phyloP scores from a whole-genome alignment of 2,329 filamentous ascomycete genomes.

The Sporothrix euskadiensis region DNA sequence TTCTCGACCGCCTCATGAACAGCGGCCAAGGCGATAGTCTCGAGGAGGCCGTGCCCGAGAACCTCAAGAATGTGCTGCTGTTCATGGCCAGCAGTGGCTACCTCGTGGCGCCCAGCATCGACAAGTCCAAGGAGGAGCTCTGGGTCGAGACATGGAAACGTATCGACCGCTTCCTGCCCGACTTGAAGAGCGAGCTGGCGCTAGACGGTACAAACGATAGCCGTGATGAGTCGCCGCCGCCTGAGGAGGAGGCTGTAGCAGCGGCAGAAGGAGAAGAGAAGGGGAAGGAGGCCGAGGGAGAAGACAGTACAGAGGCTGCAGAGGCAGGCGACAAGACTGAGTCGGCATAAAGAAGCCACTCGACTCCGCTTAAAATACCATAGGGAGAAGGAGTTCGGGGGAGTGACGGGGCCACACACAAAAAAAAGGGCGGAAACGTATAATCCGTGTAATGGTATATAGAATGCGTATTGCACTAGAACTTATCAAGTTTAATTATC shows the following conservation, averaged over 20 bases:
- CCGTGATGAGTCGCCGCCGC: background rate
- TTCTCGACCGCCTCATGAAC: slow-evolving; percentile 95
- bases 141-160: slow-evolving; percentile 66
- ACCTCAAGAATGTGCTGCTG: slow-evolving; percentile 90
- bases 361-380: background rate
- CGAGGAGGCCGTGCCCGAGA: slow-evolving; percentile 93
- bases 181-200: slow-evolving; percentile 58
- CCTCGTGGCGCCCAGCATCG: slow-evolving; percentile 67
- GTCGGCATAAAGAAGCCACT: background rate
- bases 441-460: slow-evolving; percentile 5
- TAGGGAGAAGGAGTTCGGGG: background rate
- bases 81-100: slow-evolving; percentile 92
- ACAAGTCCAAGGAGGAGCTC: slow-evolving; percentile 56
- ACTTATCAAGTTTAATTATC: too few species aligned
- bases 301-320: background rate
- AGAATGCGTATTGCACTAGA: background rate
- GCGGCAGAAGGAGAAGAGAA: background rate
- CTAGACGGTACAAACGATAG: slow-evolving; percentile 45
- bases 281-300: background rate
- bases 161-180: slow-evolving; percentile 65
- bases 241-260: background rate
- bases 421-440: background rate
- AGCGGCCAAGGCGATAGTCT: slow-evolving; percentile 88
- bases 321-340: slow-evolving; percentile 2
- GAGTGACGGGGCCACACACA: background rate